These are phyloP conservation scores for Paspalum vaginatum DNA, from an alignment of 176 grass and related monocot species.

Conservation along the genomic window DNA sequence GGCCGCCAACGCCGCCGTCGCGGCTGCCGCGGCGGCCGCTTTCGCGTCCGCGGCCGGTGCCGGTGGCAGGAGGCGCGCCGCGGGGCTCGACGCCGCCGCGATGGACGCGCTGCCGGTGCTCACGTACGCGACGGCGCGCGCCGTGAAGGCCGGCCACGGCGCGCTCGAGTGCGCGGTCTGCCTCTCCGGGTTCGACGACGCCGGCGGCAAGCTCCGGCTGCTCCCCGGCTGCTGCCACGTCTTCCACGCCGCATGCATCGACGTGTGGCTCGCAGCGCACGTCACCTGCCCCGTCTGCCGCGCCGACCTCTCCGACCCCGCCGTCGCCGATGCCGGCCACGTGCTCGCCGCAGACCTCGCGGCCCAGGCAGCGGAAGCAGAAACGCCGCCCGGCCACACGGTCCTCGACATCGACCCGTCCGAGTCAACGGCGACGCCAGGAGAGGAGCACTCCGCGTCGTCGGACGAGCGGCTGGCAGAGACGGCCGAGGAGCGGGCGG, in stretches of 20 bases:
- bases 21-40: slow-evolving; percentile 28
- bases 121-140: slow-evolving; percentile 56
- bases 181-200: slow-evolving; percentile 67
- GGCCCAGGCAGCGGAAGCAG: background rate
- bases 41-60: slow-evolving; percentile 15
- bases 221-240: slow-evolving; percentile 84
- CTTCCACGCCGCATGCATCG: slow-evolving; percentile 79
- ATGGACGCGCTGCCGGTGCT: slow-evolving; percentile 74
- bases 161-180: slow-evolving; percentile 83
- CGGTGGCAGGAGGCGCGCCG: background rate
- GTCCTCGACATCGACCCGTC: slow-evolving; percentile 30
- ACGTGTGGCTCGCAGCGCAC: slow-evolving; percentile 71
- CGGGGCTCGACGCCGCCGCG: slow-evolving; percentile 52
- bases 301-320: slow-evolving; percentile 69
- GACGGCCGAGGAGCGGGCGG: slow-evolving; percentile 54
- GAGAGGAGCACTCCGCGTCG: background rate
- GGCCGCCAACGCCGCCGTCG: slow-evolving; percentile 18
- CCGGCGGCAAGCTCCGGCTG: slow-evolving; percentile 69
- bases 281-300: slow-evolving; percentile 93
- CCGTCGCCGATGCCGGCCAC: slow-evolving; percentile 48
- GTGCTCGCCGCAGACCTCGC: slow-evolving; percentile 45
- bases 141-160: slow-evolving; percentile 55
- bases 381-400: background rate
- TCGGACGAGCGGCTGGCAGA: background rate
- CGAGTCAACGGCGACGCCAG: background rate